Conservation (phyloP, 225 moss, liverwort and hornwort species). For the Pseudoscleropodium purum region DNA sequence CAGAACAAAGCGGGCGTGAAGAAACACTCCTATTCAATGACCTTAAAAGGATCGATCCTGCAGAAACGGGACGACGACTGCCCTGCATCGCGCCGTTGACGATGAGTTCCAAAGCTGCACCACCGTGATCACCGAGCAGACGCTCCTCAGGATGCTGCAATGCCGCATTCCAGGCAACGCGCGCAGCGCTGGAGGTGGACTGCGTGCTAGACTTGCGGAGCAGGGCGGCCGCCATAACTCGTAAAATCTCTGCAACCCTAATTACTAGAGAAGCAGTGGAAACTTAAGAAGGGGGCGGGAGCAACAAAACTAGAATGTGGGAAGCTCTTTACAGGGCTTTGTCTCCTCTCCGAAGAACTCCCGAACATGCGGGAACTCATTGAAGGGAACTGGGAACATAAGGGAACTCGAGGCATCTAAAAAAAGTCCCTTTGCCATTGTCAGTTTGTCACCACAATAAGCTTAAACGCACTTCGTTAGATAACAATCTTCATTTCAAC, state of each 20-base stretch:
- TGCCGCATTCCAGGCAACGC: constrained; percentile 6
- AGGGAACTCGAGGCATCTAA: not conserved
- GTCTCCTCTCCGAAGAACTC: not conserved
- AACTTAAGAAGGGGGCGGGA: not conserved
- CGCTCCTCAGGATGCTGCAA: not conserved
- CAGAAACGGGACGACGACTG: not conserved
- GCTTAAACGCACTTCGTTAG: no score
- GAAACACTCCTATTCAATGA: not conserved
- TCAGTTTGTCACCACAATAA: no score
- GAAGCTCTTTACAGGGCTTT: not conserved
- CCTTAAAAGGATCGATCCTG: not conserved
- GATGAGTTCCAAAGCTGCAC: not conserved
- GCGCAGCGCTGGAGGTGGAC: not conserved
- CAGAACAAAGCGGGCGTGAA: not conserved
- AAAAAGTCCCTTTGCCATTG: not conserved
- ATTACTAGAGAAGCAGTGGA: not conserved
- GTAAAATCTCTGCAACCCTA: constrained; percentile 9
- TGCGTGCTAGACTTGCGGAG: not conserved
- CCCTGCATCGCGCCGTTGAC: not conserved
- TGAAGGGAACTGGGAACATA: not conserved
- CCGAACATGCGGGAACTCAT: not conserved
- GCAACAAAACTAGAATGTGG: no score
- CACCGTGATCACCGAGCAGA: not conserved
- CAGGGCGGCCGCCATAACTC: constrained; percentile 22
- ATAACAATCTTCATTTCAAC: not conserved